Percentiles rank a stretch among this genome's conserved stretches.
Evolutionary conservation across 2,329 filamentous ascomycete species (phyloP).

Genomic region (Xylariales sp.): DNA sequence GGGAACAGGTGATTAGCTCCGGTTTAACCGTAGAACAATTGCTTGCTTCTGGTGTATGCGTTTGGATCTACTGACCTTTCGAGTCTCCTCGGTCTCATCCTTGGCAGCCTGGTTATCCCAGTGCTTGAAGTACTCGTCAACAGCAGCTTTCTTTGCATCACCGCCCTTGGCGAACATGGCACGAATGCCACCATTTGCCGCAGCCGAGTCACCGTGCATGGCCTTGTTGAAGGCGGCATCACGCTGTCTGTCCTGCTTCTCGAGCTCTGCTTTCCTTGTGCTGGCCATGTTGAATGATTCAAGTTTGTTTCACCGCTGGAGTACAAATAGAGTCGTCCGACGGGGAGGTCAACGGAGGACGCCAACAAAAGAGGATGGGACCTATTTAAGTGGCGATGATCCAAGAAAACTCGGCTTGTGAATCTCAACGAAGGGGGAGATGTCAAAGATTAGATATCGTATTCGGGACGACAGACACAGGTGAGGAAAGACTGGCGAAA

Average conservation of each 20-base stretch:
- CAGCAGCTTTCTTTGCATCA: constrained; percentile 70
- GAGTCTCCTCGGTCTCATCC: constrained; percentile 76
- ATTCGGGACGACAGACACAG: constrained; percentile 1
- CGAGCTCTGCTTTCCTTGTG: constrained; percentile 52
- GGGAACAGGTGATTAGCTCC: constrained; percentile 7
- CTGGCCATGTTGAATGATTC: constrained; percentile 37
- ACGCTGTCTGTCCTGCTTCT: constrained; percentile 76
- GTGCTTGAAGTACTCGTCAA: constrained; percentile 94
- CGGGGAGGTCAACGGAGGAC: background rate
- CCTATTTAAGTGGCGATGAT: background rate
- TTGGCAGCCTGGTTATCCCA: constrained; percentile 81
- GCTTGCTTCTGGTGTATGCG: too few species aligned
- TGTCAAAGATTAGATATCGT: background rate
- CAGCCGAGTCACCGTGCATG: constrained; percentile 70
- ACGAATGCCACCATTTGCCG: constrained; percentile 66
- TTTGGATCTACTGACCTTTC: constrained; percentile 73
- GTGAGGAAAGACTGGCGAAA: constrained; percentile 1
- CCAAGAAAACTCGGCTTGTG: background rate
- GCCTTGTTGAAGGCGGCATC: constrained; percentile 90
- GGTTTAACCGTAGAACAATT: too few species aligned
- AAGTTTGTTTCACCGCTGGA: background rate
- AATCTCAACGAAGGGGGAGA: background rate
- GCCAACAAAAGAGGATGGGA: background rate
- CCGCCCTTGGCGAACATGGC: constrained; percentile 82
- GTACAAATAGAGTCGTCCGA: background rate